A percentile compares a stretch with the other conserved stretches of the same genome.
phyloP scores from a whole-genome alignment of 257 asterid genomes.

The Ophiorrhiza pumila region DNA sequence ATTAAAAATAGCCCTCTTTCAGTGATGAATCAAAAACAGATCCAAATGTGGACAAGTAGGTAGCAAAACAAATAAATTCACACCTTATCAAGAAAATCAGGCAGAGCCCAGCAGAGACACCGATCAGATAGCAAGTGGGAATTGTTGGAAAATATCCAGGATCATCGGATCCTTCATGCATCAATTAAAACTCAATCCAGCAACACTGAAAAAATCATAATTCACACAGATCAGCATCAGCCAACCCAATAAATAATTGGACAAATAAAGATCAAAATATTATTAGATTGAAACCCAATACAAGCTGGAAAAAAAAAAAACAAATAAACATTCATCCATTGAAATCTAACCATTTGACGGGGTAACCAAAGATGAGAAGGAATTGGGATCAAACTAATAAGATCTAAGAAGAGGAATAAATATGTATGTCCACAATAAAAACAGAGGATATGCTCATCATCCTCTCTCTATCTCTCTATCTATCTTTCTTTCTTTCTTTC shows the following conservation, averaged over 20 bases:
- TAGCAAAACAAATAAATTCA: constrained; percentile 17
- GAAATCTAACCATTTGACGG: constrained; percentile 38
- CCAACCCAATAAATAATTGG: constrained; percentile 23
- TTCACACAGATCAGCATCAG: constrained; percentile 67
- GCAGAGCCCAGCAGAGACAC: constrained; percentile 54
- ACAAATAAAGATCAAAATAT: constrained; percentile 10
- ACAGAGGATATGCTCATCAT: constrained; percentile 67
- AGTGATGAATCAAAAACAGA: constrained; percentile 37
- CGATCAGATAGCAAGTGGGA: constrained; percentile 54
- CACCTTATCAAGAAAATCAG: constrained; percentile 70
- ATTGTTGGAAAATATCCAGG: constrained; percentile 46
- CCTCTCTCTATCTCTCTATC: constrained; percentile 41
- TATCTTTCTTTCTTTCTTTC: no score
- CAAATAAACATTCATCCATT: constrained; percentile 10
- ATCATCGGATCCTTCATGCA: constrained; percentile 72
- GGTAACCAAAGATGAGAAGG: constrained; percentile 24
- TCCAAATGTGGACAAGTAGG: constrained; percentile 32
- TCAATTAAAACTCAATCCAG: constrained; percentile 43
- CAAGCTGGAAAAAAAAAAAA: neutral
- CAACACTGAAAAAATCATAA: constrained; percentile 35
- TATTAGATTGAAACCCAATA: constrained; percentile 10
- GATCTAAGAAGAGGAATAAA: constrained; percentile 68
- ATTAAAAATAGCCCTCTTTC: constrained; percentile 16
- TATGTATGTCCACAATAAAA: constrained; percentile 38
- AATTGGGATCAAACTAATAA: constrained; percentile 46